Evolutionary conservation across 805 yeast species (phyloP), one percentile per base, ranked within the genome.

Genomic region (Saccharomycopsis babjevae): DNA sequence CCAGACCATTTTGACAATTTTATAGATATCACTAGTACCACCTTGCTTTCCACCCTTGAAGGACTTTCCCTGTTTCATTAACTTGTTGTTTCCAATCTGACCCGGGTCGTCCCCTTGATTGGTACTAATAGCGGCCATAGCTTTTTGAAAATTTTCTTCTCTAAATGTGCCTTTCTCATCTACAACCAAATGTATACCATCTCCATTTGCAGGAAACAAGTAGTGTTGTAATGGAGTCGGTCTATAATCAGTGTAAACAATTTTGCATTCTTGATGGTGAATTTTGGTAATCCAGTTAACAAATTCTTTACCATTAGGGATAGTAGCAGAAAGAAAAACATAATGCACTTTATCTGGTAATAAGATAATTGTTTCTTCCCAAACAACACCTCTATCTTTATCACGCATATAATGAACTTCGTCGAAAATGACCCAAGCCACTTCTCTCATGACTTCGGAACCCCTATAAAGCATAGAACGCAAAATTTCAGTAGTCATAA

Each of bases 391-490:
- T 76, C 99, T 84, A 67, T 91, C 94, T 68, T 90, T 87, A 72
- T 94, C 99, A 76, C 97, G 85, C 96, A 94, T 94, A 74, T 94
- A 94, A 76, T 94, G 99, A 55, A 94, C 97, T 72, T 94, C 99
- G 74, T 94, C 99, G 66, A 94, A 94, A 46, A 94, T 85, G 57
- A 94, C 99, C 97, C 97, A 94, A 0, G 97, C 97, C 50, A 94
- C 98, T 78, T 94, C 99, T 73, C 99, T 82, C 93, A 94, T 92
- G 56, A 96, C 86, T 72, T 94, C 99, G 15, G 97, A 89, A 65
- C 99, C 99, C 72, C 98, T 81, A 72, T 94, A 94, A 52, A 94
- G 80, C 99, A 94, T 94, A 62, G 96, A 86, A 70, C 99, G 78
- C 68, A 94, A 78, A 86, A 94, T 96, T 75, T 94, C 99, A 0